Evolutionary conservation across 805 yeast genomes (phyloP).

Genomic region (Metschnikowia kunwiensis): DNA sequence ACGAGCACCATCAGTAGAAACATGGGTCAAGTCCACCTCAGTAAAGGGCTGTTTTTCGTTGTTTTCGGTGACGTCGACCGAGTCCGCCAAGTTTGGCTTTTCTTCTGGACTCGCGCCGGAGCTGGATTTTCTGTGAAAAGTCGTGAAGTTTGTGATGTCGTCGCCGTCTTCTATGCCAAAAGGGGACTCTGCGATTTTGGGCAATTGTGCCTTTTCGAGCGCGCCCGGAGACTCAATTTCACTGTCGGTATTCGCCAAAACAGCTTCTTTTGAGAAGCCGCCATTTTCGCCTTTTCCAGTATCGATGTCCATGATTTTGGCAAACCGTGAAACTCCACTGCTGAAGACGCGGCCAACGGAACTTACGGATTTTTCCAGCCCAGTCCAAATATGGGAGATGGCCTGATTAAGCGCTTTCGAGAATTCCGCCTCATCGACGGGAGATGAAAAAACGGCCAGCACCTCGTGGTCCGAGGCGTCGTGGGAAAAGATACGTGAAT

Average conservation of each 20-base stretch:
- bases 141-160: slow-evolving; percentile 10
- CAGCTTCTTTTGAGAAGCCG: no score
- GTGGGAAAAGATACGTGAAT: slow-evolving; percentile 1
- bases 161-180: slow-evolving; percentile 13
- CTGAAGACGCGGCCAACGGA: slow-evolving; percentile 5
- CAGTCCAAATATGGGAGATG: slow-evolving; percentile 5
- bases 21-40: no score
- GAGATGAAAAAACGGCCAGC: background rate
- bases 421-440: slow-evolving; percentile 1
- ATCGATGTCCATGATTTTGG: background rate
- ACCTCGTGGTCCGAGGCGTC: slow-evolving; percentile 6
- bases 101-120: no score
- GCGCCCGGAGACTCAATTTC: no score
- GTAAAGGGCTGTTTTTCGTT: no score
- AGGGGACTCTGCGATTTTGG: background rate
- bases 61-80: no score
- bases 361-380: background rate
- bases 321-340: slow-evolving; percentile 1
- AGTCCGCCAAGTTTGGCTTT: no score
- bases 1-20: no score
- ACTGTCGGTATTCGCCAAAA: no score
- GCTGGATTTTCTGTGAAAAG: background rate
- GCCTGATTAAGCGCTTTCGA: slow-evolving; percentile 2
- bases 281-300: no score
- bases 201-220: no score